Conservation (phyloP, 257 asterid species). For the Solanum gandarillasii region DNA sequence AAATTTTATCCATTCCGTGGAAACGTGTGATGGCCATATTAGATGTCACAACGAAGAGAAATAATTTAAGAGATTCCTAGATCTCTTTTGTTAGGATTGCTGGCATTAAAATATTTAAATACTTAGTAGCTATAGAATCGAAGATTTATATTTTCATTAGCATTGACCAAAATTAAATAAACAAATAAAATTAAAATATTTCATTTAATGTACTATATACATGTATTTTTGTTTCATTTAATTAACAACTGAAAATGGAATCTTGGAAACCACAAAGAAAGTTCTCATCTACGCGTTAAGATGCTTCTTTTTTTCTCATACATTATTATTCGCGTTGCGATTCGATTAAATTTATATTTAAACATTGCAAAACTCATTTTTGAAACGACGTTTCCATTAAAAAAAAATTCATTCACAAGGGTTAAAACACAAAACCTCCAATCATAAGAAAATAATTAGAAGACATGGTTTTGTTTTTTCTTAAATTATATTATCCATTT, state of each 20-base stretch:
- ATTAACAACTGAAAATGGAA: slow-evolving; percentile 3
- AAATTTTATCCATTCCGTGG: background rate
- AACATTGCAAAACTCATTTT: too few relatives aligned
- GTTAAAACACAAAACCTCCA: background rate
- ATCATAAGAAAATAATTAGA: background rate
- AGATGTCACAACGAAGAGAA: background rate
- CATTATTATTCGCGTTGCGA: rapidly evolving
- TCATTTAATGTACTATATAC: background rate
- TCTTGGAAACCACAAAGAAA: slow-evolving; percentile 22
- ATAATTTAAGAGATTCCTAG: slow-evolving; percentile 14
- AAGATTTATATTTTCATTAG: slow-evolving; percentile 3
- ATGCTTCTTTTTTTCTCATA: background rate
- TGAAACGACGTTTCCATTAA: too few relatives aligned
- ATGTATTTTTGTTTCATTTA: background rate
- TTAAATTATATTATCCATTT: too few relatives aligned
- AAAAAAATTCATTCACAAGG: background rate
- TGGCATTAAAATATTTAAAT: background rate
- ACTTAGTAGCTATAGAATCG: background rate
- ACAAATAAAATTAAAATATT: too few relatives aligned
- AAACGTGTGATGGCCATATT: background rate
- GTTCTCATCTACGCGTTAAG: slow-evolving; percentile 33
- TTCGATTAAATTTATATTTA: background rate
- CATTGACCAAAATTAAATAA: background rate
- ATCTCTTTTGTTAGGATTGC: slow-evolving; percentile 2
- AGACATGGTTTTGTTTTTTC: too few relatives aligned